Percentiles rank a stretch among this genome's conserved stretches.
Conservation (phyloP, 2,329 filamentous ascomycete species). For the Elsinoe perseae region DNA sequence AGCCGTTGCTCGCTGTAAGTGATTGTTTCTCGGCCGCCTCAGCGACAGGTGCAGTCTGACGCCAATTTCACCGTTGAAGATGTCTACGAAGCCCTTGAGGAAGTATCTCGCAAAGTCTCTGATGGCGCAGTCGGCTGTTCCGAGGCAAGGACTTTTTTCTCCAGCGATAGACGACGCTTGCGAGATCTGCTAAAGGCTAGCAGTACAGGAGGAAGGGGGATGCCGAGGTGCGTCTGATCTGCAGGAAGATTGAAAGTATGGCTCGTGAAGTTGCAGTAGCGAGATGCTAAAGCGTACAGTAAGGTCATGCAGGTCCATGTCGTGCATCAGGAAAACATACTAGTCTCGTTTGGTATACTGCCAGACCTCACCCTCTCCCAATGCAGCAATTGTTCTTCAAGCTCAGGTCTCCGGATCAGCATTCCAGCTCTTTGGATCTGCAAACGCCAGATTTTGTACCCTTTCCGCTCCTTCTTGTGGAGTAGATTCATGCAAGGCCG, state of each 20-base stretch:
- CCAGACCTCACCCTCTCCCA: background rate
- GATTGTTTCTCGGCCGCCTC: conserved; percentile 12
- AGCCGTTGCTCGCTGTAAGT: background rate
- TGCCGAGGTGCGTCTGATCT: background rate
- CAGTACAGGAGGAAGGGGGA: background rate
- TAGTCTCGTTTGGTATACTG: background rate
- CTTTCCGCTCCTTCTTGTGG: background rate
- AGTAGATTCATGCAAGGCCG: conserved; percentile 10
- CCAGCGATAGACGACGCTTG: background rate
- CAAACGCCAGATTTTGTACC: background rate
- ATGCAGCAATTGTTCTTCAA: background rate
- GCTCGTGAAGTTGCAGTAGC: background rate
- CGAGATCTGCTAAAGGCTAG: background rate
- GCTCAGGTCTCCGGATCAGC: background rate
- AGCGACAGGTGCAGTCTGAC: background rate
- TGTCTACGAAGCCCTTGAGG: background rate
- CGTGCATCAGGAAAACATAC: background rate
- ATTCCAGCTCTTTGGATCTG: conserved; percentile 7
- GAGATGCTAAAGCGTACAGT: background rate
- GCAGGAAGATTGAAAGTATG: background rate
- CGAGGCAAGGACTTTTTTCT: background rate
- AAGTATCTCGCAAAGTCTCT: background rate
- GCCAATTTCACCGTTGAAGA: conserved; percentile 12
- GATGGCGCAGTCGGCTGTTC: background rate
- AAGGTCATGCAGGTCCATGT: background rate